Conservation (phyloP, 2,329 filamentous ascomycete genomes). For the Fusarium multiceps region DNA sequence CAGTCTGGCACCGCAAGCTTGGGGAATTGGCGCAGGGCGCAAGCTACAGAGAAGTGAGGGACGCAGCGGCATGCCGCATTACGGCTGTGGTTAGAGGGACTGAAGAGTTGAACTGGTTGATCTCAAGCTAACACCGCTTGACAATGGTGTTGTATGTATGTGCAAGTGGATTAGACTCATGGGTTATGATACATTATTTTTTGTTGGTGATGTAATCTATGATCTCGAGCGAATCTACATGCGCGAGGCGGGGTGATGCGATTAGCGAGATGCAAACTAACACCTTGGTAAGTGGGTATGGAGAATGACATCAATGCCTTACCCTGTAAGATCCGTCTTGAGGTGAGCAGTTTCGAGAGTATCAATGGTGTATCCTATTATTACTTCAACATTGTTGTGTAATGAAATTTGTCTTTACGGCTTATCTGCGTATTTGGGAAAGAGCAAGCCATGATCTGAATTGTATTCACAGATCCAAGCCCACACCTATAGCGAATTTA, state of each 20-base stretch:
- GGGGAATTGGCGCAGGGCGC: constrained; percentile 41
- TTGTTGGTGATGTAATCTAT: constrained; percentile 47
- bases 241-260: constrained; percentile 37
- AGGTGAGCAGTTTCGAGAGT: neutral
- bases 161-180: constrained; percentile 10
- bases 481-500: neutral
- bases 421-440: neutral
- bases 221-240: constrained; percentile 21
- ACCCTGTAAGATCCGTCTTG: neutral
- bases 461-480: neutral
- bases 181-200: constrained; percentile 17
- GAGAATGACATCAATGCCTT: constrained; percentile 3
- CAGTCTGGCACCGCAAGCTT: constrained; percentile 14
- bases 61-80: constrained; percentile 73
- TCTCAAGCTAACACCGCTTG: neutral
- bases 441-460: neutral
- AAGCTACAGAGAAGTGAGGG: constrained; percentile 44
- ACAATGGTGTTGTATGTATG: constrained; percentile 2
- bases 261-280: constrained; percentile 23
- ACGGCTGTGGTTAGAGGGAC: constrained; percentile 46
- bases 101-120: neutral
- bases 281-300: neutral
- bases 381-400: neutral
- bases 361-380: neutral
- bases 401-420: neutral